phyloP scores from a whole-genome alignment of 2,329 filamentous ascomycete species.

The Pseudonectria foliicola region DNA sequence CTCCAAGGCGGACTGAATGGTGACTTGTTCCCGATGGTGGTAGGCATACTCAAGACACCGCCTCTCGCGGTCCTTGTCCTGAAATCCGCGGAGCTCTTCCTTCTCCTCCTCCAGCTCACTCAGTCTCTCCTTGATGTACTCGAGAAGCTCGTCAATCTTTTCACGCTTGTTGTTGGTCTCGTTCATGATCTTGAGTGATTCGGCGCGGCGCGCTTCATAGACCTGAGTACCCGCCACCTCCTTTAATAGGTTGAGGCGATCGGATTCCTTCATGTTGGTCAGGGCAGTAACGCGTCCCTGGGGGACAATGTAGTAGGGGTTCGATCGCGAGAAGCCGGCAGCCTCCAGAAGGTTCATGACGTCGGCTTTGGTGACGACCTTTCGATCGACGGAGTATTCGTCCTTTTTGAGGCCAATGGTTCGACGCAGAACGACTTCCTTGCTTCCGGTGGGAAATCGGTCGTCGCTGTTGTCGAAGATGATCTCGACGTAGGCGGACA shows the following conservation, averaged over 20 bases:
- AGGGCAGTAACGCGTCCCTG: slow-evolving; percentile 92
- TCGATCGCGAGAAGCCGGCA: slow-evolving; percentile 92
- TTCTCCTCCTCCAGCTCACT: slow-evolving; percentile 93
- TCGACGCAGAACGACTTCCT: slow-evolving; percentile 82
- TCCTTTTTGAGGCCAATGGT: slow-evolving; percentile 98
- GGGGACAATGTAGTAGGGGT: slow-evolving; percentile 98
- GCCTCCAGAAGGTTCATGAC: slow-evolving; percentile 94
- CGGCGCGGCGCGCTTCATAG: slow-evolving; percentile 84
- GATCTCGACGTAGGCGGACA: slow-evolving; percentile 99
- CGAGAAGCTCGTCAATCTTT: slow-evolving; percentile 88
- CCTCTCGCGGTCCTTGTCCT: slow-evolving; percentile 89
- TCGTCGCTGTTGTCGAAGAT: slow-evolving; percentile 98
- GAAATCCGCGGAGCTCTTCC: slow-evolving; percentile 86
- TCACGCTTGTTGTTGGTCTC: slow-evolving; percentile 91
- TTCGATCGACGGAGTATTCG: slow-evolving; percentile 95
- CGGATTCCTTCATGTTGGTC: slow-evolving; percentile 97
- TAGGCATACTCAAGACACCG: slow-evolving; percentile 92
- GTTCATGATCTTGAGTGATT: slow-evolving; percentile 93
- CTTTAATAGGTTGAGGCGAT: slow-evolving; percentile 83
- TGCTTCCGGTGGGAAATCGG: slow-evolving; percentile 86
- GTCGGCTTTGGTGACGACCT: slow-evolving; percentile 89
- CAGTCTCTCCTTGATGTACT: slow-evolving; percentile 86
- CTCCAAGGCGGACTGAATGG: slow-evolving; percentile 69
- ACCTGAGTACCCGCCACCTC: slow-evolving; percentile 98
- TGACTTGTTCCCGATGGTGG: slow-evolving; percentile 80